These are phyloP conservation scores for Auricularia auricula-judae DNA, from an alignment of 768 basidiomycete species.

Conservation along the genomic window DNA sequence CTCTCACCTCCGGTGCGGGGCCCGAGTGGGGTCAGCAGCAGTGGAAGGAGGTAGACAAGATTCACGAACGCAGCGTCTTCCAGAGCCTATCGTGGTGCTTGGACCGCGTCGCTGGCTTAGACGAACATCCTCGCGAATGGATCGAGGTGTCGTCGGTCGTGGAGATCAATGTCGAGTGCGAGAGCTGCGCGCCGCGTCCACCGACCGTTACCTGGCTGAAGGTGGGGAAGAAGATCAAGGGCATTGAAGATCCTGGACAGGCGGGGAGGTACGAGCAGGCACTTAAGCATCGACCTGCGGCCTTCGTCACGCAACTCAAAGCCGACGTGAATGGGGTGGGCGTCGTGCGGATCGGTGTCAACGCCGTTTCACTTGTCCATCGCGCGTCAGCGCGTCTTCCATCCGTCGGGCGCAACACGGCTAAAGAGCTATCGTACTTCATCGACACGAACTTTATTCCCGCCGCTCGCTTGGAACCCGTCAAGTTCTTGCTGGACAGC, in stretches of 20 bases:
- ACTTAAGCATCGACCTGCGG: conserved; percentile 73
- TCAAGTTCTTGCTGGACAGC: conserved; percentile 60
- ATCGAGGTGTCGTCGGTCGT: conserved; percentile 38
- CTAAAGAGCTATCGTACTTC: conserved; percentile 59
- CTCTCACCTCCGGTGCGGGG: conserved; percentile 58
- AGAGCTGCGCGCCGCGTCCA: conserved; percentile 69
- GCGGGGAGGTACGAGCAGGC: conserved; percentile 85
- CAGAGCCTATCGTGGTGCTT: conserved; percentile 77
- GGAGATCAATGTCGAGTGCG: conserved; percentile 42
- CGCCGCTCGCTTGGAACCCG: conserved; percentile 41
- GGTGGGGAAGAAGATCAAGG: conserved; percentile 45
- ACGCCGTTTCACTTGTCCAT: conserved; percentile 78
- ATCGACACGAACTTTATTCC: conserved; percentile 71
- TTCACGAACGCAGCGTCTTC: conserved; percentile 77
- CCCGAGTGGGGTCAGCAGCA: conserved; percentile 63
- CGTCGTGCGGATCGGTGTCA: conserved; percentile 73
- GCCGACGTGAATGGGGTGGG: conserved; percentile 48
- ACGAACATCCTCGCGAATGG: conserved; percentile 59
- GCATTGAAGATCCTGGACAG: conserved; percentile 75
- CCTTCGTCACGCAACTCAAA: conserved; percentile 79
- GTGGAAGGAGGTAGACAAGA: conserved; percentile 78
- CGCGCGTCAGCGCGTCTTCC: conserved; percentile 78
- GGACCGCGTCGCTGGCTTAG: conserved; percentile 69
- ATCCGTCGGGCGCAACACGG: conserved; percentile 32
- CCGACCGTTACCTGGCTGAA: conserved; percentile 71